Base-by-base conservation (phyloP, 192 early-diverging fungal genomes). In the Diversispora eburnea region DNA sequence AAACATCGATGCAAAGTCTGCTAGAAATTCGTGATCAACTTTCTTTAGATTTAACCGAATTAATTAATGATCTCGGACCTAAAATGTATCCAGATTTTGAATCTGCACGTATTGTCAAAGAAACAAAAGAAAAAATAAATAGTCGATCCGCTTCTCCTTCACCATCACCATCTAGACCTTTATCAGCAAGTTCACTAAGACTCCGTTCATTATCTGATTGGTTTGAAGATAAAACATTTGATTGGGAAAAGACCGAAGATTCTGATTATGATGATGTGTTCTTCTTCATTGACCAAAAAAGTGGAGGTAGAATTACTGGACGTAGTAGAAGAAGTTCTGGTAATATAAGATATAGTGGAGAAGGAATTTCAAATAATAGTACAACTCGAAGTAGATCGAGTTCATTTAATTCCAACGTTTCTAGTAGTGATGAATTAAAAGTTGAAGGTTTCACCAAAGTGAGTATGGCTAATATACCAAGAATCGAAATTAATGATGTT, bases 31-130 rank as follows among this genome's bases (percentile, higher is more conserved):
- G 96, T 43, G 81, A 88, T 48, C 83, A 92, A 58, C 84, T 98
- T 3, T 88, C 91, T 8, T 81, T 84, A 64, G 86, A 91, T 52
- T 88, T 98, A 63, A 93, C 89, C 8, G 84, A 87, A 4, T 73
- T 93, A 42, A 92, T 98, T 67, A 91, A 93, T 54, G 94, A 95
- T 63, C 85, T 94, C 42, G 95, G 92, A 10, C 91, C 91, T 8
- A 87, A 90, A 74, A 87, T 91, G 43, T 93, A 89, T 74, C 84
- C 87, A n/a, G 88, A 93, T 70, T 93, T 93, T 80, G 84, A 86
- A 72, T 76, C 79, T 42, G 73, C 77, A 51, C 76, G 81, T 8
- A 78, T 82, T 39, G 45, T 82, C 20, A 70, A 78, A 51, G 78
- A 19, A 25, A 1, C 19, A 20, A 66, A 43, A 8, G 43, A 43